Base-by-base conservation (phyloP, 2,329 filamentous ascomycete species). In the Arthroderma sp. region DNA sequence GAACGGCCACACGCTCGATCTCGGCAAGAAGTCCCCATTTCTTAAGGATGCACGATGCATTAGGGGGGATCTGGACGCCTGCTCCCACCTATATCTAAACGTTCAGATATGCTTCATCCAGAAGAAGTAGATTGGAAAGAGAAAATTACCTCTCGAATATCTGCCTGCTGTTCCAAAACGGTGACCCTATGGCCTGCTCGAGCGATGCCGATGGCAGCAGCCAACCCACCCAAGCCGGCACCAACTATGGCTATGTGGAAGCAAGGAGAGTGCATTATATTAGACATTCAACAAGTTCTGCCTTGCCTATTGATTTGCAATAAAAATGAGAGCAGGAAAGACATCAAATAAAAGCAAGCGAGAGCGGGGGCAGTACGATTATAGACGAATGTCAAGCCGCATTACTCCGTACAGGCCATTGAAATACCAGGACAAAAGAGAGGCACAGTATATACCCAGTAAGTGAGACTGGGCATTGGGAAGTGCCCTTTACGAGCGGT, bases 161-260 rank as follows among this genome's bases (percentile, higher is more conserved):
- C 59, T 0, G 63, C 51, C 0, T 74, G 72, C 62, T 73, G 68
- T 58, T 77, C 74, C 11, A 74, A 65, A 11, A 63, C 39, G 6
- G 58, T 62, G 33, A 63, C 61, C 33, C 21, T 59, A 54, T 65
- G 61, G 19, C 63, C 61, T 4, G 62, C 61, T 35, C 55, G 59
- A 25, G 58, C 59, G 21, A 61, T 60, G 2, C 55, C 55, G 56
- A 64, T 63, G 17, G 62, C 63, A n/a, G 63, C 61, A 31, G 61
- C 60, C 11, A 64, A 55, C 33, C 62, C 62, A n/a, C 61, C 63
- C n/a, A 65, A 59, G 35, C 62, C 62, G 9, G 63, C 62, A 7
- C 60, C 63, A 43, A 64, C 62, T 43, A 65, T 61, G 39, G 49
- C 59, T 33, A 64, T 38, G 43, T 64, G 58, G 52, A 58, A 37